A percentile compares a stretch with the other conserved stretches of the same genome.
Evolutionary conservation across 345 rosid genomes (phyloP).

Genomic region (Acer campestre): DNA sequence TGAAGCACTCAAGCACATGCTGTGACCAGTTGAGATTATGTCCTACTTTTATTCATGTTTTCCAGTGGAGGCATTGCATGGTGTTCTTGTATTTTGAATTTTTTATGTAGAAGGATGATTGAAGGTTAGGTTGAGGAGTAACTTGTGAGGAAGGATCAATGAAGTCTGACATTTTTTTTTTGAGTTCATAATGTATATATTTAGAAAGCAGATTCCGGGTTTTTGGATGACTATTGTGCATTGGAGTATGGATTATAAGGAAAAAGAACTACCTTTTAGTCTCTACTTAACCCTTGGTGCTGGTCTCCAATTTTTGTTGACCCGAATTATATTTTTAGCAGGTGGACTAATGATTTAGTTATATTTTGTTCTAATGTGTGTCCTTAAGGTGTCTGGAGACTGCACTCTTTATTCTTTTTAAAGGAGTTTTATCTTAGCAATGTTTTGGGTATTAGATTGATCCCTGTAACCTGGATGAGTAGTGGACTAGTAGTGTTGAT

Average conservation of each 20-base stretch:
- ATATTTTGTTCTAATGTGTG: neutral
- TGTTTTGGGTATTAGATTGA: neutral
- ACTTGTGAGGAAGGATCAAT: neutral
- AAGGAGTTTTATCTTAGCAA: neutral
- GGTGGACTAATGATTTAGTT: neutral
- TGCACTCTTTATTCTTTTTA: neutral
- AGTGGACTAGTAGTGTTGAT: neutral
- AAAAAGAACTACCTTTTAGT: neutral
- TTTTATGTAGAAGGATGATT: slow-evolving; percentile 1
- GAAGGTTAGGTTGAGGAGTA: neutral
- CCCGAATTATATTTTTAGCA: neutral
- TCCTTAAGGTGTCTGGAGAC: neutral
- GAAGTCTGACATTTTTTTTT: neutral
- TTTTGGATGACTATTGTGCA: neutral
- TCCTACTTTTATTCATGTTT: neutral
- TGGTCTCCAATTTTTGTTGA: neutral
- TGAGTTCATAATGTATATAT: neutral
- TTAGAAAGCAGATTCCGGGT: neutral
- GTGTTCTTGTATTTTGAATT: neutral
- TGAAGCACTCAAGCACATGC: neutral
- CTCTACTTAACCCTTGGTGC: neutral
- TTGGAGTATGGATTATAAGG: neutral
- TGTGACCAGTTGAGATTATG: neutral
- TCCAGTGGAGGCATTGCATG: neutral
- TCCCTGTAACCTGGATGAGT: neutral